Conservation (phyloP, 2,329 filamentous ascomycete genomes). For the Cercospora janseana region DNA sequence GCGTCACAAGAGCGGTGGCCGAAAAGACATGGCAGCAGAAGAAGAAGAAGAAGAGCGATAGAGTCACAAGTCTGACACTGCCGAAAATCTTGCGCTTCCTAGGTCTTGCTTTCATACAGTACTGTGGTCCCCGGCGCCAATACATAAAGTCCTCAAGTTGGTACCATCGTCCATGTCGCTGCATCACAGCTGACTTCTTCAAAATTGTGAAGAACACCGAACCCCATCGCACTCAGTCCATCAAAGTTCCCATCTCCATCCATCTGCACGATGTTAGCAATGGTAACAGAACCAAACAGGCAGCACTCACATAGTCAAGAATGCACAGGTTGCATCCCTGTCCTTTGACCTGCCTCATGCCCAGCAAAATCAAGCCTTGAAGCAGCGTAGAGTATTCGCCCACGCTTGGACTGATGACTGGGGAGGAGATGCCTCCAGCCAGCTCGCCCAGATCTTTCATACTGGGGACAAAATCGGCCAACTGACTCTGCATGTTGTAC, state of each 20-base stretch:
- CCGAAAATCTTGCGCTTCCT: background rate
- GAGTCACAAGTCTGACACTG: no score
- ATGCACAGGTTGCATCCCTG: slow-evolving; percentile 71
- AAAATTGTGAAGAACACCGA: slow-evolving; percentile 73
- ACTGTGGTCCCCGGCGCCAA: background rate
- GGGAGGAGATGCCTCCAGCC: slow-evolving; percentile 75
- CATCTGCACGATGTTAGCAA: slow-evolving; percentile 52
- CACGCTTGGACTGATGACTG: slow-evolving; percentile 67
- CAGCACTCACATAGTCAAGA: slow-evolving; percentile 70
- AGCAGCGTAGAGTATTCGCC: slow-evolving; percentile 69
- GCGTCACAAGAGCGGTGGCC: no score
- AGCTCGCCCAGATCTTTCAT: slow-evolving; percentile 59
- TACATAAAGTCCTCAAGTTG: slow-evolving; percentile 12
- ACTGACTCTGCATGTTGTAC: slow-evolving; percentile 66
- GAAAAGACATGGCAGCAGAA: no score
- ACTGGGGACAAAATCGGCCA: slow-evolving; percentile 68
- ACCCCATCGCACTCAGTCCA: slow-evolving; percentile 74
- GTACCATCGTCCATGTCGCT: slow-evolving; percentile 54
- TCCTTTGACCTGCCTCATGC: slow-evolving; percentile 76
- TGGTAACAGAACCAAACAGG: background rate
- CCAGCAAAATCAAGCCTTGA: slow-evolving; percentile 77
- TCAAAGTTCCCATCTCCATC: slow-evolving; percentile 71
- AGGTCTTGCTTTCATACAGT: background rate
- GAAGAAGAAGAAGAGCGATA: no score
- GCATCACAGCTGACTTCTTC: slow-evolving; percentile 75